A percentile compares a stretch with the other conserved stretches of the same genome.
Evolutionary conservation across 106 monocot species (phyloP).

Genomic region (Vanilla planifolia): DNA sequence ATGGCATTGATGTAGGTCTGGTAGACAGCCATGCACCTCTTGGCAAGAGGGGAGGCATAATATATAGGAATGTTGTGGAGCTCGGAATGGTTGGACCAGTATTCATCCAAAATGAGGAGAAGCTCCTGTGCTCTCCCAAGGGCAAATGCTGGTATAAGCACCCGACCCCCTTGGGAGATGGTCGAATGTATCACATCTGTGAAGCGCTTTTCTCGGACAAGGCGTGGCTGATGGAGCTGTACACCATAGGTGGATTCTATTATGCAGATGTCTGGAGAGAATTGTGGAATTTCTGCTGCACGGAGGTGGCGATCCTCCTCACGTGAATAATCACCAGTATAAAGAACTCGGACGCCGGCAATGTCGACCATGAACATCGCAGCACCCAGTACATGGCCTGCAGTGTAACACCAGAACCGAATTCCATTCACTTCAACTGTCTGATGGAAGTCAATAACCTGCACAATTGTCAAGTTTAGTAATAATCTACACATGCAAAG

Average conservation of each 20-base stretch:
- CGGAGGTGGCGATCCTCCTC: conserved; percentile 94
- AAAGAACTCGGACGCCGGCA: conserved; percentile 86
- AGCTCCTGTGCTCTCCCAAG: conserved; percentile 97
- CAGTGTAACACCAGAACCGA: conserved; percentile 99
- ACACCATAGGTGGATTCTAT: conserved; percentile 98
- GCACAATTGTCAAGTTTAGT: conserved; percentile 7
- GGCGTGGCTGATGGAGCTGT: conserved; percentile 87
- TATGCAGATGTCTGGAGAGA: conserved; percentile 71
- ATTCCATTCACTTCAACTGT: conserved; percentile 96
- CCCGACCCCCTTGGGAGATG: conserved; percentile 74
- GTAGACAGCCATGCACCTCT: conserved; percentile 98
- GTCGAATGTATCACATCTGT: conserved; percentile 88
- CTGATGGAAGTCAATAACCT: conserved; percentile 99
- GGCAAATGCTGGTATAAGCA: conserved; percentile 96
- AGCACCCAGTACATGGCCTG: conserved; percentile 96
- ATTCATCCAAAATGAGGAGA: conserved; percentile 95
- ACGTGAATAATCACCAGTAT: conserved; percentile 96
- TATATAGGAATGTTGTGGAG: conserved; percentile 92
- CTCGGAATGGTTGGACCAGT: conserved; percentile 87
- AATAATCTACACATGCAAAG: too few species aligned
- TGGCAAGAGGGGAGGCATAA: conserved; percentile 94
- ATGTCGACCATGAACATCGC: conserved; percentile 99
- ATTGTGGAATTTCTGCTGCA: conserved; percentile 56
- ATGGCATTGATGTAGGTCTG: conserved; percentile 98
- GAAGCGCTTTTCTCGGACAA: conserved; percentile 85